Evolutionary conservation across 208 protist species (phyloP).

Genomic region (Trypanosoma grayi): DNA sequence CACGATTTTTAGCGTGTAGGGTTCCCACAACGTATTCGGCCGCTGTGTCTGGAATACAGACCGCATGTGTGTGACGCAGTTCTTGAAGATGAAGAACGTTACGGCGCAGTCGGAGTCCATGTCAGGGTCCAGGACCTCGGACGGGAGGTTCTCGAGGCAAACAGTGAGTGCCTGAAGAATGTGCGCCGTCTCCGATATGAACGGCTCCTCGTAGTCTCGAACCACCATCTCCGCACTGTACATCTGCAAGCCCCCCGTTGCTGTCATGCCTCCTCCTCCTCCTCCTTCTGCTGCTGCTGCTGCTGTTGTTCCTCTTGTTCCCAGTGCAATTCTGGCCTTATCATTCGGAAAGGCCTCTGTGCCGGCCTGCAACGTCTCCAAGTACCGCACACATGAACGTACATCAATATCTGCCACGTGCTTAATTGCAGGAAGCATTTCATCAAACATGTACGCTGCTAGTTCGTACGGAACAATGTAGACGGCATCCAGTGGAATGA

Average conservation of each 20-base stretch:
- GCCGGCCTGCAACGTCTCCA: constrained; percentile 46
- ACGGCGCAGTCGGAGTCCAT: constrained; percentile 75
- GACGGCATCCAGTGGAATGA: constrained; percentile 53
- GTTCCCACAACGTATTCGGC: constrained; percentile 58
- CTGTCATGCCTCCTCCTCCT: neutral
- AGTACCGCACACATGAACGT: constrained; percentile 52
- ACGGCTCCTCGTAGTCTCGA: constrained; percentile 34
- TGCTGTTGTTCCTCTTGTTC: neutral
- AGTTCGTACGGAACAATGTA: constrained; percentile 82
- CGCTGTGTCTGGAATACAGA: constrained; percentile 69
- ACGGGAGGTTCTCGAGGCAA: constrained; percentile 73
- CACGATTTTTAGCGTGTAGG: constrained; percentile 72
- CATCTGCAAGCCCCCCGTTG: constrained; percentile 4
- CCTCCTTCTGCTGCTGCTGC: neutral
- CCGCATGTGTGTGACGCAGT: constrained; percentile 72
- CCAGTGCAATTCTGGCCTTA: neutral
- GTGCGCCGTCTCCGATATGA: constrained; percentile 78
- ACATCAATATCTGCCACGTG: constrained; percentile 74
- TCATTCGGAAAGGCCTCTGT: constrained; percentile 12
- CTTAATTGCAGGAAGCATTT: constrained; percentile 71
- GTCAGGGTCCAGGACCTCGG: constrained; percentile 75
- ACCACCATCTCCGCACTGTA: neutral
- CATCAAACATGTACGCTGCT: constrained; percentile 79
- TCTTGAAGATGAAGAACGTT: constrained; percentile 86
- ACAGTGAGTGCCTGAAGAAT: constrained; percentile 62